Conservation (phyloP, 768 basidiomycete genomes). For the Termitomyces bulborhizus region DNA sequence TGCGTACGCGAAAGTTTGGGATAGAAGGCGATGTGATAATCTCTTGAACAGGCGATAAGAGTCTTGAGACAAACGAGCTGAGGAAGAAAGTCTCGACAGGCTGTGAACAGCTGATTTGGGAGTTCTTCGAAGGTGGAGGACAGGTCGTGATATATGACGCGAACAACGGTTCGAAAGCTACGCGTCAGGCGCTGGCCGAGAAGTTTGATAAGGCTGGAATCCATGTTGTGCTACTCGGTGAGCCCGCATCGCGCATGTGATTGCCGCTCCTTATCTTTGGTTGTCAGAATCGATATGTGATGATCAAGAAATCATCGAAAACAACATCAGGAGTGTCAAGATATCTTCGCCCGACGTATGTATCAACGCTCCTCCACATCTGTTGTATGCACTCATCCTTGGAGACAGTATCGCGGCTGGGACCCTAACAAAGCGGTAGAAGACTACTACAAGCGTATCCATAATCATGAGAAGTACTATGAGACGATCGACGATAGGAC, state of each 20-base stretch:
- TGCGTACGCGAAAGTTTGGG: constrained; percentile 21
- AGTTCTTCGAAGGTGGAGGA: constrained; percentile 81
- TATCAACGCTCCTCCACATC: constrained; percentile 9
- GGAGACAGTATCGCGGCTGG: constrained; percentile 80
- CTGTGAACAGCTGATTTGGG: constrained; percentile 86
- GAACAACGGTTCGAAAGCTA: constrained; percentile 77
- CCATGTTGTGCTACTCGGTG: constrained; percentile 92
- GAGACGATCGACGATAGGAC: constrained; percentile 87
- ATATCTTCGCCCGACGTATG: constrained; percentile 95
- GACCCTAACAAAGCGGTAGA: constrained; percentile 86
- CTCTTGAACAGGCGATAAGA: constrained; percentile 59
- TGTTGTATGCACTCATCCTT: constrained; percentile 3
- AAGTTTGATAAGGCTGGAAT: constrained; percentile 83
- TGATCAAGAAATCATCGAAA: constrained; percentile 87
- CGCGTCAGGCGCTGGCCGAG: constrained; percentile 67
- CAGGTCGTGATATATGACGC: constrained; percentile 99
- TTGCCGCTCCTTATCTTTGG: not conserved
- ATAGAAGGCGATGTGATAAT: not conserved
- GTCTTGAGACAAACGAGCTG: constrained; percentile 71
- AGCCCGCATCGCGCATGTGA: constrained; percentile 10
- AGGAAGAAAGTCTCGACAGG: constrained; percentile 69
- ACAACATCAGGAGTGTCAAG: constrained; percentile 94
- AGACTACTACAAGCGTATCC: constrained; percentile 90
- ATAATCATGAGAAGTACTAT: constrained; percentile 81
- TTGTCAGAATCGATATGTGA: constrained; percentile 82